Percentiles rank a stretch among this genome's conserved stretches.
Conservation (phyloP, 768 basidiomycete species). For the Mycena chlorophos region DNA sequence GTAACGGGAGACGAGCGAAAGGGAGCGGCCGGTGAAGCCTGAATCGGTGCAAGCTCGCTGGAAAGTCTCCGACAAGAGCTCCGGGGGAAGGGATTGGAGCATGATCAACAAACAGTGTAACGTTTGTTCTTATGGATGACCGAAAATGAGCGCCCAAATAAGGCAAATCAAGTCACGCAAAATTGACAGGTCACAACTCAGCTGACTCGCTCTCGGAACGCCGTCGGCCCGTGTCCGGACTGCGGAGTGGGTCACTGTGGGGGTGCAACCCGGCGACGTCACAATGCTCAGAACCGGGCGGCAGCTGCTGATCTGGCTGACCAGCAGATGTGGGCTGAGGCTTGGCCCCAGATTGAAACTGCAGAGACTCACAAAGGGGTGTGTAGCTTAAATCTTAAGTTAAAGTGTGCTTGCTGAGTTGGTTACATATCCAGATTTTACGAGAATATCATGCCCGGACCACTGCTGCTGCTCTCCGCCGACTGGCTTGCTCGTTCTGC, state of each 20-base stretch:
- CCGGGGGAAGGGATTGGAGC: slow-evolving; percentile 25
- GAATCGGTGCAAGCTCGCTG: slow-evolving; percentile 36
- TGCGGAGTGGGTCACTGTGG: too few relatives aligned
- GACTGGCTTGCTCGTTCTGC: slow-evolving; percentile 14
- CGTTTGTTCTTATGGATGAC: too few relatives aligned
- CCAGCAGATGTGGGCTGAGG: background rate
- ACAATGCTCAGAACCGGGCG: too few relatives aligned
- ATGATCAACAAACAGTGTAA: too few relatives aligned
- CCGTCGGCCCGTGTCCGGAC: too few relatives aligned
- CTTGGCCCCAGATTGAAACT: slow-evolving; percentile 14
- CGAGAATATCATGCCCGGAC: slow-evolving; percentile 9
- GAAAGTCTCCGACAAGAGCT: slow-evolving; percentile 34
- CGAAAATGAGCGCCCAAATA: too few relatives aligned
- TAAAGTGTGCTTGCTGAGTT: background rate
- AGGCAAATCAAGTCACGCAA: too few relatives aligned
- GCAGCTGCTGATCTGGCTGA: background rate
- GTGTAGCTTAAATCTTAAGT: background rate
- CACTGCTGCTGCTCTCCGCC: background rate
- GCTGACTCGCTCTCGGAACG: too few relatives aligned
- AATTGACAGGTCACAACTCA: too few relatives aligned
- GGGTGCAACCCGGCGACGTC: too few relatives aligned
- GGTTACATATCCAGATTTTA: slow-evolving; percentile 8
- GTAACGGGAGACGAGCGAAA: slow-evolving; percentile 36
- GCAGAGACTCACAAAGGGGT: slow-evolving; percentile 8
- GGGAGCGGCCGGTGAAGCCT: slow-evolving; percentile 36